Conservation (phyloP, 73 alveolate species). For the Uronychia setigera region DNA sequence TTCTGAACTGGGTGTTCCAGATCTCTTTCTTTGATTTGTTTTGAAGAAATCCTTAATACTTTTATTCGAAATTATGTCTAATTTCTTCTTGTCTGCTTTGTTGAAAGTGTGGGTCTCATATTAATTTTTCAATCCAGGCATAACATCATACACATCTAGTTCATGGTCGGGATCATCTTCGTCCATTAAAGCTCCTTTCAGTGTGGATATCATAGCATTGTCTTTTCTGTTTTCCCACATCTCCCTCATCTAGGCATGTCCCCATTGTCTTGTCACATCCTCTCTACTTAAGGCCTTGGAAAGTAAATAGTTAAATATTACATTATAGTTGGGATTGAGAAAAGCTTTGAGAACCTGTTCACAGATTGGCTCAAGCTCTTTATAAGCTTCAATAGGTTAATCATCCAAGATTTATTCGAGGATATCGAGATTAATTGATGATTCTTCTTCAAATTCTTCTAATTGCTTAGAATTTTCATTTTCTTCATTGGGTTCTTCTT, state of each 20-base stretch:
- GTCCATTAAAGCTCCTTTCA: background rate
- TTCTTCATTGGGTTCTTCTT: conserved; percentile 42
- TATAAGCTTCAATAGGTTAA: background rate
- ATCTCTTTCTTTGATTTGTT: background rate
- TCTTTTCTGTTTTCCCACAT: background rate
- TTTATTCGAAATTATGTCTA: background rate
- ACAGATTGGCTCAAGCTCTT: background rate
- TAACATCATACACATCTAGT: background rate
- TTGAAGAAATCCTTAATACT: background rate
- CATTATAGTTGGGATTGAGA: background rate
- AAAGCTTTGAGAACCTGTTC: background rate
- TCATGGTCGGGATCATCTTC: background rate
- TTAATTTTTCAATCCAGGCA: background rate
- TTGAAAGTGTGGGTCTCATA: background rate
- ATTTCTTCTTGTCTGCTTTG: background rate
- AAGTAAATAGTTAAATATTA: too few relatives aligned
- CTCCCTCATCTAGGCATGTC: background rate
- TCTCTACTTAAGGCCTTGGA: background rate
- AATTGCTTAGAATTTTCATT: background rate
- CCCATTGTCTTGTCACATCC: background rate
- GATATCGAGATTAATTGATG: background rate
- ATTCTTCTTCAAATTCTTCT: background rate
- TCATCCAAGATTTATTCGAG: background rate
- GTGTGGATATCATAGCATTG: background rate
- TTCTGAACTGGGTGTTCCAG: background rate